phyloP scores from a whole-genome alignment of 768 basidiomycete genomes.

The Hygrocybe coccinea region DNA sequence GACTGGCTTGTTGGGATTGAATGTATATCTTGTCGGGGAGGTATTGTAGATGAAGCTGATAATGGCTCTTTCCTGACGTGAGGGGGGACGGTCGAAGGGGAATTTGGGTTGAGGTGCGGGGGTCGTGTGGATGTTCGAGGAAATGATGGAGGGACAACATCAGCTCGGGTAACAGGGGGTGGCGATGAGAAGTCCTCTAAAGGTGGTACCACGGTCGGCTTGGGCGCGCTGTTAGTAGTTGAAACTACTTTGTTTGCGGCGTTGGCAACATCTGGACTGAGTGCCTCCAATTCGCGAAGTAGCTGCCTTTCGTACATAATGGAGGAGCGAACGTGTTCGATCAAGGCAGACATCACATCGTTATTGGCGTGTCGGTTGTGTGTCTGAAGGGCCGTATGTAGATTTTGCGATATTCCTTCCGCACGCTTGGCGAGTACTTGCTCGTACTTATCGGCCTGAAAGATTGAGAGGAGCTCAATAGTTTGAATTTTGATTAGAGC shows the following conservation, averaged over 20 bases:
- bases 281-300: constrained; percentile 80
- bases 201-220: constrained; percentile 56
- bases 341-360: constrained; percentile 82
- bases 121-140: constrained; percentile 32
- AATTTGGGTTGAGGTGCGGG: constrained; percentile 18
- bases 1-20: constrained; percentile 7
- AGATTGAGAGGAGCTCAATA: constrained; percentile 11
- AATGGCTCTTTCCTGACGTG: background rate
- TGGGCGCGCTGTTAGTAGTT: constrained; percentile 47
- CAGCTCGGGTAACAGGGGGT: constrained; percentile 26
- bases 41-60: background rate
- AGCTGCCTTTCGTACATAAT: constrained; percentile 90
- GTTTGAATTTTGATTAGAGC: background rate
- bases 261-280: constrained; percentile 67
- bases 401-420: constrained; percentile 88
- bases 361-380: constrained; percentile 87
- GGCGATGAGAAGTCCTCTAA: constrained; percentile 55
- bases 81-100: constrained; percentile 21
- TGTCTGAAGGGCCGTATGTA: constrained; percentile 78
- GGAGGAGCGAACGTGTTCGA: constrained; percentile 89
- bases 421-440: constrained; percentile 79
- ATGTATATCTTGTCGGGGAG: background rate
- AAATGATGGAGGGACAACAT: constrained; percentile 28
- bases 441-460: constrained; percentile 86
- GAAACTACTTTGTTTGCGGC: constrained; percentile 58